Evolutionary conservation across 139 green algal species (phyloP).

Genomic region (Chlamydomonas applanata): DNA sequence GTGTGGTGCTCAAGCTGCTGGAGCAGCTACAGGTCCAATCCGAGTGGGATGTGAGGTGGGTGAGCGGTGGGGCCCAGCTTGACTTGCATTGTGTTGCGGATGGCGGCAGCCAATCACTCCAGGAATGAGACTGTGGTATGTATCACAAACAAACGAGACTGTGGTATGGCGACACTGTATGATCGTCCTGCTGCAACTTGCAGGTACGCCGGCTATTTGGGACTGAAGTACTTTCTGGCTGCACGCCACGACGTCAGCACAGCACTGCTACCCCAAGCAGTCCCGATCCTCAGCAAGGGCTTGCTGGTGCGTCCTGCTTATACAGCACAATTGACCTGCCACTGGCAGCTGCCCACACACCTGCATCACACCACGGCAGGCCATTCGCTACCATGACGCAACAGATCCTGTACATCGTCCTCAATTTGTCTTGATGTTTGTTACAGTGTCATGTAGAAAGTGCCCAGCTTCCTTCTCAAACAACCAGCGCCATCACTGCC

Average conservation of each 20-base stretch:
- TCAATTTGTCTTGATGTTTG: too few species aligned
- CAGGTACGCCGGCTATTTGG: slow-evolving; percentile 71
- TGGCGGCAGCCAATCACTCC: neutral
- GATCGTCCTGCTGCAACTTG: slow-evolving; percentile 22
- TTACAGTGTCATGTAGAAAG: too few species aligned
- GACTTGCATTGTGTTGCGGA: neutral
- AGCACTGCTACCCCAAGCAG: slow-evolving; percentile 50
- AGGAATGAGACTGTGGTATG: neutral
- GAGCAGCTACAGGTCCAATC: slow-evolving; percentile 48
- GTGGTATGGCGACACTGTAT: slow-evolving; percentile 28
- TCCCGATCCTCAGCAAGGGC: neutral
- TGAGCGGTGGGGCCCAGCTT: neutral
- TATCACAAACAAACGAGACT: slow-evolving; percentile 24
- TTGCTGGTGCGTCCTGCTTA: neutral
- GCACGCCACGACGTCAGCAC: slow-evolving; percentile 40
- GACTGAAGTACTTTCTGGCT: slow-evolving; percentile 91
- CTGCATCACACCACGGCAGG: neutral
- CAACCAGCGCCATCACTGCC: too few species aligned
- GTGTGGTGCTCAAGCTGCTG: slow-evolving; percentile 58
- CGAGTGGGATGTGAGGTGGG: slow-evolving; percentile 50
- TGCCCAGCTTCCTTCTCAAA: too few species aligned
- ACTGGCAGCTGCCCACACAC: neutral
- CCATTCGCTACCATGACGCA: too few species aligned
- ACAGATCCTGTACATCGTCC: too few species aligned
- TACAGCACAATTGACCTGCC: too few species aligned